Conservation (phyloP, 108 stramenopile species). For the Nitzschia sp. region DNA sequence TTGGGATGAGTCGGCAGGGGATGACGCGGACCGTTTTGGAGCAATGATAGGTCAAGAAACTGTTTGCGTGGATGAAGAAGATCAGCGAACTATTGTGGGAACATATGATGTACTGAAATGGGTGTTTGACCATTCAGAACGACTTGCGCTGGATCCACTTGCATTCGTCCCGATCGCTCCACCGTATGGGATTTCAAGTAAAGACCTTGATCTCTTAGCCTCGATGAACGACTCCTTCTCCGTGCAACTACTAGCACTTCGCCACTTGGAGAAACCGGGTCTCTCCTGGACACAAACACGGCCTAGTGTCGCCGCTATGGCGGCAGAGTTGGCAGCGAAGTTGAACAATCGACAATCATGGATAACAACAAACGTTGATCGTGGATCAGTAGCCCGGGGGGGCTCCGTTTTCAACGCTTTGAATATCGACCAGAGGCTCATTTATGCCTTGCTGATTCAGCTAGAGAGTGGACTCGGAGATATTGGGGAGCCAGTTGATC, state of each 20-base stretch:
- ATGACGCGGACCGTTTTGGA: neutral
- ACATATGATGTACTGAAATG: constrained; percentile 27
- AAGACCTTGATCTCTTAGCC: constrained; percentile 8
- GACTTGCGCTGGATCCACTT: constrained; percentile 1
- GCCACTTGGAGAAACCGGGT: neutral
- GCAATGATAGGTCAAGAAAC: neutral
- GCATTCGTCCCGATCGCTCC: constrained; percentile 3
- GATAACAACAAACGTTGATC: neutral
- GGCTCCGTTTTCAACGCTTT: neutral
- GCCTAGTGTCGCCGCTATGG: neutral
- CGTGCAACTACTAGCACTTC: constrained; percentile 18
- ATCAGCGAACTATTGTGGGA: neutral
- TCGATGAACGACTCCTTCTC: neutral
- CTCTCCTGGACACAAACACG: neutral
- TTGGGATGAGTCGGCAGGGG: neutral
- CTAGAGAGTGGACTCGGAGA: neutral
- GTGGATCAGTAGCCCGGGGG: neutral
- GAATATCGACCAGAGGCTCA: constrained; percentile 14
- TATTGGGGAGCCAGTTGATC: neutral
- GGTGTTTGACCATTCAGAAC: constrained; percentile 5
- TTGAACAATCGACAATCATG: constrained; percentile 2
- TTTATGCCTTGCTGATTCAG: constrained; percentile 1
- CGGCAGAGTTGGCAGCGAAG: neutral
- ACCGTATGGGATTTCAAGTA: constrained; percentile 3
- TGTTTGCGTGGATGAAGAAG: neutral